A percentile compares a stretch with the other conserved stretches of the same genome.
Evolutionary conservation across 495 filamentous ascomycete genomes (phyloP).

Genomic region (Aspergillus cavernicola): DNA sequence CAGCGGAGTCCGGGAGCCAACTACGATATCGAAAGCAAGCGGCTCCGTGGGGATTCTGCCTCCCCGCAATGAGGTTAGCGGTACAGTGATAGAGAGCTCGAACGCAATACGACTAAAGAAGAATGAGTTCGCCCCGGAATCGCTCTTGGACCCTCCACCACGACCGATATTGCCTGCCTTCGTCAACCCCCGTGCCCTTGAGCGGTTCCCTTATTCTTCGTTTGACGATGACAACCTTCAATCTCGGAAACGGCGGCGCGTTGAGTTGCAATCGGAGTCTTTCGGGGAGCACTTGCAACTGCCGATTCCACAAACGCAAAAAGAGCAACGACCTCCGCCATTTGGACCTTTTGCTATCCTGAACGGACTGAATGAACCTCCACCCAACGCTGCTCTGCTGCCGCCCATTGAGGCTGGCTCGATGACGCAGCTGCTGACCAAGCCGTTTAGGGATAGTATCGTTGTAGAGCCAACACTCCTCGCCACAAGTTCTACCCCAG

Average conservation of each 20-base stretch:
- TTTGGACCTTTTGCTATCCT: conserved; percentile 61
- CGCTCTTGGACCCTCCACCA: conserved; percentile 35
- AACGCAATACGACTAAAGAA: conserved; percentile 34
- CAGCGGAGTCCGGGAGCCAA: conserved; percentile 31
- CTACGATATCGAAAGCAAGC: conserved; percentile 30
- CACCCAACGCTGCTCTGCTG: conserved; percentile 67
- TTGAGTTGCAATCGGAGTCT: conserved; percentile 41
- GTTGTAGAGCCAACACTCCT: conserved; percentile 24
- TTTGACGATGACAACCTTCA: conserved; percentile 40
- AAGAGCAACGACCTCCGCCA: conserved; percentile 45
- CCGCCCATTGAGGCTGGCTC: conserved; percentile 62
- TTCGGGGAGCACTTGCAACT: conserved; percentile 50
- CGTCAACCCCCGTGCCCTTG: conserved; percentile 45
- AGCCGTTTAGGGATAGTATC: conserved; percentile 28
- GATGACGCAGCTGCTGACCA: conserved; percentile 40
- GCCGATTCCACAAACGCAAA: conserved; percentile 44
- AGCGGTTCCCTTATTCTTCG: conserved; percentile 42
- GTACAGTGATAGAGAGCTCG: conserved; percentile 29
- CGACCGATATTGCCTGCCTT: conserved; percentile 45
- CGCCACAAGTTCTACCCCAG: conserved; percentile 21
- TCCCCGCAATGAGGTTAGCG: conserved; percentile 18
- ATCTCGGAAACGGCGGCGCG: conserved; percentile 39
- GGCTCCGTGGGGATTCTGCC: conserved; percentile 28
- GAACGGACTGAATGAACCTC: conserved; percentile 71
- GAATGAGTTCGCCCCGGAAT: conserved; percentile 28